Conservation (phyloP, 2,329 filamentous ascomycete genomes). For the Ilyonectria robusta region DNA sequence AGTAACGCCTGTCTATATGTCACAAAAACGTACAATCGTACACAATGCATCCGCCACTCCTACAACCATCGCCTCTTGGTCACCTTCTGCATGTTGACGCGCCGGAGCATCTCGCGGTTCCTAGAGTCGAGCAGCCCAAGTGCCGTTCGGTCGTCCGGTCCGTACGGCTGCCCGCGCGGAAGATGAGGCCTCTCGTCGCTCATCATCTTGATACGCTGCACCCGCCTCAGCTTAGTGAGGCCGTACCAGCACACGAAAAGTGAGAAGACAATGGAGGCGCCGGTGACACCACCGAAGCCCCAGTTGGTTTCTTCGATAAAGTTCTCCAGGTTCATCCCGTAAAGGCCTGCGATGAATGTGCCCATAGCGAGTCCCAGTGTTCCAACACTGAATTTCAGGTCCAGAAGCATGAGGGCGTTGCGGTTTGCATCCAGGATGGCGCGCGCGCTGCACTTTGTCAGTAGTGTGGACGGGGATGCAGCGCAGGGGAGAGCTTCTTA, state of each 20-base stretch:
- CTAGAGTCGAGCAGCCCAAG: slow-evolving; percentile 67
- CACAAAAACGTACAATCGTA: slow-evolving; percentile 29
- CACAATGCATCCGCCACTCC: slow-evolving; percentile 1
- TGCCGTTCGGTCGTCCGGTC: slow-evolving; percentile 54
- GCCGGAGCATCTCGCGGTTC: slow-evolving; percentile 68
- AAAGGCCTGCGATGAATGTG: slow-evolving; percentile 97
- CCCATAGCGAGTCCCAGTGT: slow-evolving; percentile 95
- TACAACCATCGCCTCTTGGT: slow-evolving; percentile 54
- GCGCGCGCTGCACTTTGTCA: slow-evolving; percentile 76
- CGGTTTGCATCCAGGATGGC: slow-evolving; percentile 98
- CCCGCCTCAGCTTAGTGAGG: slow-evolving; percentile 84
- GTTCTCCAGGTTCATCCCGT: slow-evolving; percentile 99
- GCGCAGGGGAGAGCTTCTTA: slow-evolving; percentile 61
- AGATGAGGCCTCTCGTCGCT: slow-evolving; percentile 58
- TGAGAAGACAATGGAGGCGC: slow-evolving; percentile 79
- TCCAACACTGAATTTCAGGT: slow-evolving; percentile 95
- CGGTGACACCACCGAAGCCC: slow-evolving; percentile 85
- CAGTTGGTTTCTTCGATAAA: slow-evolving; percentile 95
- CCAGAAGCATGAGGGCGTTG: slow-evolving; percentile 96
- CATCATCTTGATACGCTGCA: slow-evolving; percentile 91
- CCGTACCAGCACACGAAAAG: slow-evolving; percentile 87
- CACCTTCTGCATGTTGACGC: slow-evolving; percentile 65
- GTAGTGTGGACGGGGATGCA: neutral
- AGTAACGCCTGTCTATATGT: slow-evolving; percentile 31
- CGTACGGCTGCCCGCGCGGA: slow-evolving; percentile 58